These are phyloP conservation scores for Sungouiozyma intestinalis DNA, from an alignment of 805 yeast genomes.

Conservation along the genomic window DNA sequence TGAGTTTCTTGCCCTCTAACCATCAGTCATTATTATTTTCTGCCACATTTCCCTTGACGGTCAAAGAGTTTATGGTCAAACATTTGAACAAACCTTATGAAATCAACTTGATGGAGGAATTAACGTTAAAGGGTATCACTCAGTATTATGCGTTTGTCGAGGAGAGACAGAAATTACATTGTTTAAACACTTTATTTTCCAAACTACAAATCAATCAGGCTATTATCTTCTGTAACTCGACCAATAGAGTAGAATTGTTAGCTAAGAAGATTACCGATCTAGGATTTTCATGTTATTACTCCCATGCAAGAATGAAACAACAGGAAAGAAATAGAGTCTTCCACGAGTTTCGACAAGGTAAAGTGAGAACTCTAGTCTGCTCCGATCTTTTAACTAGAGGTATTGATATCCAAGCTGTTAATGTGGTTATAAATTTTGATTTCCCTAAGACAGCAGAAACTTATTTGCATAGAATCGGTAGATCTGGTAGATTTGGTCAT, in stretches of 20 bases:
- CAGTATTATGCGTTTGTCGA: constrained; percentile 98
- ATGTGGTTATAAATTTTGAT: constrained; percentile 94
- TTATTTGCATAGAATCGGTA: constrained; percentile 94
- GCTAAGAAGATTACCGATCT: constrained; percentile 94
- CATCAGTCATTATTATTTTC: constrained; percentile 83
- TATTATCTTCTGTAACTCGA: constrained; percentile 93
- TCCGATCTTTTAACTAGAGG: constrained; percentile 95
- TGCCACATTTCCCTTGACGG: constrained; percentile 94
- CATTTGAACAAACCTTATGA: constrained; percentile 89
- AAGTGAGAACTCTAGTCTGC: constrained; percentile 93
- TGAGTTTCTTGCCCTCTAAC: constrained; percentile 65
- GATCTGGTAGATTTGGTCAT: constrained; percentile 98
- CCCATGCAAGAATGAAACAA: constrained; percentile 97
- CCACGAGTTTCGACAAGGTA: constrained; percentile 97
- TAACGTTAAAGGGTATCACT: constrained; percentile 90
- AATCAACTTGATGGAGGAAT: constrained; percentile 94
- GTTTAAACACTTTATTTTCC: constrained; percentile 88
- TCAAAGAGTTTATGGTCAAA: constrained; percentile 82
- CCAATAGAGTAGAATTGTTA: constrained; percentile 88
- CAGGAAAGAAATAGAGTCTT: constrained; percentile 94
- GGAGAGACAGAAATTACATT: constrained; percentile 90
- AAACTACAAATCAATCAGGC: constrained; percentile 94
- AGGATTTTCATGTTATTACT: constrained; percentile 92
- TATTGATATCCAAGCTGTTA: constrained; percentile 97
- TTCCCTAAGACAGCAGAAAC: constrained; percentile 98